Conservation (phyloP, 2,329 filamentous ascomycete species). For the Dendryphion nanum region DNA sequence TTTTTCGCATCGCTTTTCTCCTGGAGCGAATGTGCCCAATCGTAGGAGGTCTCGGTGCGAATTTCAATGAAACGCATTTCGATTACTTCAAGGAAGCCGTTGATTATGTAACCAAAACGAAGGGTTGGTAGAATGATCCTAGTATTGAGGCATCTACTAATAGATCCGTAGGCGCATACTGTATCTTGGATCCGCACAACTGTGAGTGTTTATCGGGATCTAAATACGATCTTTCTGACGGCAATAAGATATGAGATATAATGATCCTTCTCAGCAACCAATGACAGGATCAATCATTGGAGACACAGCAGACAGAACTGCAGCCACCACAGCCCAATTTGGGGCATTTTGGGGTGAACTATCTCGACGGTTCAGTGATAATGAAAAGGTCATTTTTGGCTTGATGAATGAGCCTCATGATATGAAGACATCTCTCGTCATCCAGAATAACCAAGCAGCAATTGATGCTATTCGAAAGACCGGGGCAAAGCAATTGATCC, state of each 20-base stretch:
- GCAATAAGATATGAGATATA: slow-evolving; percentile 51
- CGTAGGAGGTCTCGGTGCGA: slow-evolving; percentile 46
- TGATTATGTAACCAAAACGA: slow-evolving; percentile 50
- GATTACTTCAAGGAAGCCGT: slow-evolving; percentile 46
- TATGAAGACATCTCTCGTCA: slow-evolving; percentile 45
- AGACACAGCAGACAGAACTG: slow-evolving; percentile 42
- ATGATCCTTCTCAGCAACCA: slow-evolving; percentile 49
- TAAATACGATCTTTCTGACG: no score
- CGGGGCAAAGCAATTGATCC: slow-evolving; percentile 46
- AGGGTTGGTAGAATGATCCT: slow-evolving; percentile 22
- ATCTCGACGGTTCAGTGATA: slow-evolving; percentile 44
- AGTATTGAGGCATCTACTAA: not conserved
- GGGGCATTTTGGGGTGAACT: slow-evolving; percentile 51
- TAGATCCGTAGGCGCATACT: slow-evolving; percentile 28
- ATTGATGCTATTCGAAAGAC: slow-evolving; percentile 45
- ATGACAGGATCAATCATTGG: slow-evolving; percentile 50
- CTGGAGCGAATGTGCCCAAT: slow-evolving; percentile 51
- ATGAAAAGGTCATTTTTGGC: slow-evolving; percentile 50
- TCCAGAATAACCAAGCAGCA: slow-evolving; percentile 49
- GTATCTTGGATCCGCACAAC: slow-evolving; percentile 53
- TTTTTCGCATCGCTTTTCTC: slow-evolving; percentile 51
- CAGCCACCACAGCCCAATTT: slow-evolving; percentile 51
- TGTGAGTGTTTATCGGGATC: slow-evolving; percentile 2
- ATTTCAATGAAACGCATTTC: slow-evolving; percentile 52
- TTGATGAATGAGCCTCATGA: slow-evolving; percentile 52